These are phyloP conservation scores for Eucalyptus urophylla DNA, from an alignment of 345 rosid species.

Conservation along the genomic window DNA sequence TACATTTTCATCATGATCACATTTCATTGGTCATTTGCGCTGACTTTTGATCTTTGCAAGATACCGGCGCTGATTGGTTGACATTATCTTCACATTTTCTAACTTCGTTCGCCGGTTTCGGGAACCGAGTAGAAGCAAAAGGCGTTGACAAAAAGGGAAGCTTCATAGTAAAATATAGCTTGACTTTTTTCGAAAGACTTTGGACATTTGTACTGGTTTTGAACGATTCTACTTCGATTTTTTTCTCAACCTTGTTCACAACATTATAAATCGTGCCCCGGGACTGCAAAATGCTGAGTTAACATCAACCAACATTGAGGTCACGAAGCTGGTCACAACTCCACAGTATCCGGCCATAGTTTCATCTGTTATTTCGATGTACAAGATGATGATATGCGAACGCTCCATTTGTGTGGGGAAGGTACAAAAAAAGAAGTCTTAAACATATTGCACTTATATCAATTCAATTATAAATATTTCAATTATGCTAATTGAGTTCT, in stretches of 20 bases:
- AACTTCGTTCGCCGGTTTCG: neutral
- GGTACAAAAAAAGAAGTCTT: too few species aligned
- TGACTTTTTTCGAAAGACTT: neutral
- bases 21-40: neutral
- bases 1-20: neutral
- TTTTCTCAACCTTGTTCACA: neutral
- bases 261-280: neutral
- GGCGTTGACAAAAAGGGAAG: neutral
- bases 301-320: neutral
- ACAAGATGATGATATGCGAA: neutral
- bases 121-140: neutral
- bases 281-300: neutral
- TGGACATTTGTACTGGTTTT: neutral
- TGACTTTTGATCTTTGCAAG: neutral
- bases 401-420: neutral
- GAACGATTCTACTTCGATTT: neutral
- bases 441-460: too few species aligned
- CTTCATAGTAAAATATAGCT: neutral
- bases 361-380: neutral
- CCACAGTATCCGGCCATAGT: neutral
- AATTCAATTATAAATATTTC: neutral
- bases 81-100: neutral
- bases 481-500: too few species aligned
- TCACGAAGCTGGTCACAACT: neutral
- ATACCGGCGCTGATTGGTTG: neutral